Base-by-base conservation (phyloP, 805 yeast species). In the Monosporozyma yasuniensis region DNA sequence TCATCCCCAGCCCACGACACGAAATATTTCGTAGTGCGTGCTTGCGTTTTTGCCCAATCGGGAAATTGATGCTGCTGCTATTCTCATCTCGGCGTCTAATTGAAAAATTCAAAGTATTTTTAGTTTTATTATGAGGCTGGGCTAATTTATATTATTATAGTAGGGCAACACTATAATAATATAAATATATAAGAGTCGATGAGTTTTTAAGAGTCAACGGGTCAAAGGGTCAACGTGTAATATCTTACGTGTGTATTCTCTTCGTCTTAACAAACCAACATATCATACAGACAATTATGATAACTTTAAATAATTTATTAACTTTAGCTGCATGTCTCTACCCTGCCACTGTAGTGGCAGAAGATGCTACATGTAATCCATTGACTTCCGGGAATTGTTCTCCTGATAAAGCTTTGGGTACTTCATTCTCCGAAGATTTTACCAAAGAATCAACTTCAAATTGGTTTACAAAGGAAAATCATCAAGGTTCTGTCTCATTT, bases 361-460 rank as follows among this genome's bases (percentile, higher is more conserved):
- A 53, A 4, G 47, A 47, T 16, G 46, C 52, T 8, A 37, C 47
- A 9, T 78, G 83, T 57, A 70, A 79, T 56, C 83, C 83, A 1
- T 55, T 77, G 47, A 57, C 51, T 5, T 51, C 63, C 0, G 46
- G 64, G 6, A 54, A 54, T 10, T 78, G 82, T 56, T 56, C 73
- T 0, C 68, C 78, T 14, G 79, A 83, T 56, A 68, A 75, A 1
- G 95, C 93, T 0, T 72, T 86, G 45, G 87, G 80, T 1, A 70
- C 79, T 3, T 69, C 81, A 2, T 64, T 81, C 38, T 51, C 68
- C 4, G 76, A 76, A 23, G 74, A 76, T 56, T 87, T 87, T 69
- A 65, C 70, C 1, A 60, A 70, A 2, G 72, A 74, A 30, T 70
- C 76, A 3, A 42, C 18, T 2, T 57, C 64, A 11, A 59, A 68